Evolutionary conservation across 768 basidiomycete genomes (phyloP).

Genomic region (Leccinum broughii): DNA sequence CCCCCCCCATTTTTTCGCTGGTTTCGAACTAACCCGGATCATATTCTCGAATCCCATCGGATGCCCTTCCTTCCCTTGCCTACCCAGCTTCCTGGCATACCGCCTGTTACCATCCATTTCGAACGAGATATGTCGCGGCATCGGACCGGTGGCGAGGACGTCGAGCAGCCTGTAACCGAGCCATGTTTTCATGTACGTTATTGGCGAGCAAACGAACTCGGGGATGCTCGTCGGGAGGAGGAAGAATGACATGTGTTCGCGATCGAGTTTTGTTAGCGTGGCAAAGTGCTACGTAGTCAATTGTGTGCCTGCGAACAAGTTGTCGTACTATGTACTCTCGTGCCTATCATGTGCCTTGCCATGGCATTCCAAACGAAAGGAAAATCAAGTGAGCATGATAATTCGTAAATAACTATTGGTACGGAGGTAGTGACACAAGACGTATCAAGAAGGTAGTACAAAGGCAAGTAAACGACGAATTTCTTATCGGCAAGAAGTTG

Average conservation of each 20-base stretch:
- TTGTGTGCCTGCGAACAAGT: no score
- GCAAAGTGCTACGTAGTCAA: not conserved
- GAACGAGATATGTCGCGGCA: constrained; percentile 90
- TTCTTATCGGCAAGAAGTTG: no score
- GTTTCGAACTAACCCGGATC: constrained; percentile 56
- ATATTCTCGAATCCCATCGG: constrained; percentile 80
- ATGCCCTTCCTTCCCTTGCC: constrained; percentile 77
- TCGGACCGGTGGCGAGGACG: constrained; percentile 77
- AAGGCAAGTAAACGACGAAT: no score
- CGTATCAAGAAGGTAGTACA: no score
- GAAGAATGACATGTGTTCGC: constrained; percentile 1
- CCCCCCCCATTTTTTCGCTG: no score
- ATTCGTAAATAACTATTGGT: no score
- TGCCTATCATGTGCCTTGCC: no score
- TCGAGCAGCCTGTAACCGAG: constrained; percentile 50
- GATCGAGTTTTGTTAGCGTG: not conserved
- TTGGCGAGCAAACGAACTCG: constrained; percentile 9
- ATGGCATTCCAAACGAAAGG: no score
- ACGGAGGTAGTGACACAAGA: no score
- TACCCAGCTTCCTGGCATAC: constrained; percentile 71
- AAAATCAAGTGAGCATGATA: no score
- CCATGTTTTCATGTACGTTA: constrained; percentile 25
- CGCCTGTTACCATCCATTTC: constrained; percentile 98
- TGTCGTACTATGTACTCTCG: no score
- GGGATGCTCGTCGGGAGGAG: constrained; percentile 4